Evolutionary conservation across 176 grass and related monocot species (phyloP).

Genomic region (Metroxylon sagu): DNA sequence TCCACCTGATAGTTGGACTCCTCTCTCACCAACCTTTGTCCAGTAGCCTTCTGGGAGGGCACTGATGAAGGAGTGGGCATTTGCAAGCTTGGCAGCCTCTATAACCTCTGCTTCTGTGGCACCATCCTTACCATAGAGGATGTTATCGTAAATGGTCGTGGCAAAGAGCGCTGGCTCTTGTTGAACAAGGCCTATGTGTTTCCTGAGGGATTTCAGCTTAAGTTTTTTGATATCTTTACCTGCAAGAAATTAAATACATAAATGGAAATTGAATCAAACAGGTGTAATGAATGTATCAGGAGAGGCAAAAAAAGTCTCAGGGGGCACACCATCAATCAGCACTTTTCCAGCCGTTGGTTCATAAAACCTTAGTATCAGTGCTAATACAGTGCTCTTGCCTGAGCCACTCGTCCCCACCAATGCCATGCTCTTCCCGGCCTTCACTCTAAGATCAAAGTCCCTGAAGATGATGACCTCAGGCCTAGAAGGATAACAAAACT

Average conservation of each 20-base stretch:
- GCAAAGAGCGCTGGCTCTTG: conserved; percentile 91
- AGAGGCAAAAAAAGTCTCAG: not conserved
- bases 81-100: conserved; percentile 78
- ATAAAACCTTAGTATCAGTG: conserved; percentile 82
- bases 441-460: conserved; percentile 75
- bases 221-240: conserved; percentile 87
- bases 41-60: conserved; percentile 77
- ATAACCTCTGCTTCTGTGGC: conserved; percentile 64
- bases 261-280: too few species aligned
- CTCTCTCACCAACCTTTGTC: conserved; percentile 85
- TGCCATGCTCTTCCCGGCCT: conserved; percentile 91
- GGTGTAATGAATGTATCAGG: too few species aligned
- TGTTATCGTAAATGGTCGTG: conserved; percentile 91
- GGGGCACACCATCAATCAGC: conserved; percentile 64
- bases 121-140: conserved; percentile 81
- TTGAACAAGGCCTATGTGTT: conserved; percentile 81
- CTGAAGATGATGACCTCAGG: conserved; percentile 69
- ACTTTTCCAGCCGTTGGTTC: conserved; percentile 64
- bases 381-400: conserved; percentile 83
- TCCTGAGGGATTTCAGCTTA: conserved; percentile 64
- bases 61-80: conserved; percentile 97
- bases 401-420: conserved; percentile 94
- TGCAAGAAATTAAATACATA: conserved; percentile 15
- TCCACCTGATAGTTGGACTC: conserved; percentile 85
- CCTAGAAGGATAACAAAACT: conserved; percentile 78